These are phyloP conservation scores for Metschnikowia koreensis DNA, from an alignment of 805 yeast species.

Conservation along the genomic window DNA sequence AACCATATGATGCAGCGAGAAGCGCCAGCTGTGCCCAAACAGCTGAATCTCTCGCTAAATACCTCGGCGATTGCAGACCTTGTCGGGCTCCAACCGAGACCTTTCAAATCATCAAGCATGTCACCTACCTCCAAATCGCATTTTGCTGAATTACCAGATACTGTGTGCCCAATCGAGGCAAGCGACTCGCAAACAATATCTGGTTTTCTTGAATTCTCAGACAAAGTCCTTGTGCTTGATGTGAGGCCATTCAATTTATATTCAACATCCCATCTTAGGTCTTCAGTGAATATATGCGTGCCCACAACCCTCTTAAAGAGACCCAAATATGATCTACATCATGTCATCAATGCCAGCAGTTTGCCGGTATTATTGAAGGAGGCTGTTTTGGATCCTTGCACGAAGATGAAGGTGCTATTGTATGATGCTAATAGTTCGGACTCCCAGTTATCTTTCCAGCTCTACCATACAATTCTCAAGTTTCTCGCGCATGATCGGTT, in stretches of 20 bases:
- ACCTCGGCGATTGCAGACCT: not conserved
- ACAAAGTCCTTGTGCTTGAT: conserved; percentile 28
- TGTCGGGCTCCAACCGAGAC: conserved; percentile 1
- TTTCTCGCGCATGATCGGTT: conserved; percentile 25
- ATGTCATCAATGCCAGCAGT: conserved; percentile 32
- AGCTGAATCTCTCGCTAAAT: conserved; percentile 1
- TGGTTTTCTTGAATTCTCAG: not conserved
- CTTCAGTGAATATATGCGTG: conserved; percentile 39
- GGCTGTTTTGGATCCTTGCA: conserved; percentile 17
- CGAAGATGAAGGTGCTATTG: conserved; percentile 24
- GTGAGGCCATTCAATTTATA: conserved; percentile 40
- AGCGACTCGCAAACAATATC: conserved; percentile 6
- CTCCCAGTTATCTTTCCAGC: conserved; percentile 22
- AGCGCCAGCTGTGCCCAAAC: conserved; percentile 1
- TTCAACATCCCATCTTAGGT: conserved; percentile 27
- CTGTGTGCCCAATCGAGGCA: conserved; percentile 14
- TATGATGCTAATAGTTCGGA: conserved; percentile 33
- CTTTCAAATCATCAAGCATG: conserved; percentile 1
- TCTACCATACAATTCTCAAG: conserved; percentile 35
- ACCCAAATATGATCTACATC: conserved; percentile 30
- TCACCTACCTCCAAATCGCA: conserved; percentile 21
- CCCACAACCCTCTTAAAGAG: conserved; percentile 46
- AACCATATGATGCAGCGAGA: conserved; percentile 4
- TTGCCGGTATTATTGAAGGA: conserved; percentile 23
- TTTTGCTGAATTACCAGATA: conserved; percentile 12